Base-by-base conservation (phyloP, 2,329 filamentous ascomycete species). In the Cryphonectria radicalis region DNA sequence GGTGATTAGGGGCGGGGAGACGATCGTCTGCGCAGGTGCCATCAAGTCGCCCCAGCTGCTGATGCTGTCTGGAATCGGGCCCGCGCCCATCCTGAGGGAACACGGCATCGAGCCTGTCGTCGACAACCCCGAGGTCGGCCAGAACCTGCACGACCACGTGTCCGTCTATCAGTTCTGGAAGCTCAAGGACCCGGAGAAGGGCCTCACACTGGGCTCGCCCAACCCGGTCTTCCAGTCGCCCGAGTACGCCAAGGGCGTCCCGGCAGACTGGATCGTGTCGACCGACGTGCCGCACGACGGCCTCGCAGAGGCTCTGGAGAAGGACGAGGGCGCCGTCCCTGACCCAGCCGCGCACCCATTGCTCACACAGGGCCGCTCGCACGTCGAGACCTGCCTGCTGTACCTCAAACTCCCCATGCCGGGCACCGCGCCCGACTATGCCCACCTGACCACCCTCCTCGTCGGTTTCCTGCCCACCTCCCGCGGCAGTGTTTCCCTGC, bases 41-140 rank as follows among this genome's bases (percentile, higher is more conserved):
- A 75, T 79, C 67, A 77, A 78, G 55, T 78, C 78, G 0, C 80
- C 80, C 0, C 77, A 80, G 42, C 71, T 82, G 10, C 76, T 82
- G 10, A 76, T 80, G 67, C 75, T 80, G 7, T 79, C 77, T 17
- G 80, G 80, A 13, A 76, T 82, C 53, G 80, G 80, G 43, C 75
- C 76, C 0, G 63, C 73, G 0, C 70, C 66, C 4, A 70, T 79
- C n/a, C 75, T 81, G 5, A 60, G 69, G 8, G 66, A 74, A 28
- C 72, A 75, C 64, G 72, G 72, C 37, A 79, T 81, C 62, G 72
- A 76, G 7, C 72, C 78, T 10, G 60, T 78, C 17, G 72, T 76
- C 7, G 77, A 81, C 50, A 76, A 78, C 8, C 77, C 78, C 0
- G 77, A 77, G 35, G 80, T 81, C 32, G 79, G 80, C 42, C 75